Conservation (phyloP, 306 rosid genomes). For the Glycyrrhiza uralensis region DNA sequence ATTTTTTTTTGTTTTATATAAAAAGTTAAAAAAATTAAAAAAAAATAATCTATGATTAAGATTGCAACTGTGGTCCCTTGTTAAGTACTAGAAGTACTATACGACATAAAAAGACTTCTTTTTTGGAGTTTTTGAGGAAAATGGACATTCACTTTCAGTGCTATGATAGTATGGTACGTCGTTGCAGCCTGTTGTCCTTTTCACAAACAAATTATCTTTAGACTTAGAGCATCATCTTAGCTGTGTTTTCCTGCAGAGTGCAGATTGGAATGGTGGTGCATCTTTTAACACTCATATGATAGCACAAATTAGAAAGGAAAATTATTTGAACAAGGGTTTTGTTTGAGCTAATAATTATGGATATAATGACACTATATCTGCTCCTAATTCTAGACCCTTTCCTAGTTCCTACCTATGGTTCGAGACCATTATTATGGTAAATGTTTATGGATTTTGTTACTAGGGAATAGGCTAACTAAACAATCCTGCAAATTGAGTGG, state of each 20-base stretch:
- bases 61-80: neutral
- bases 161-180: neutral
- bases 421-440: neutral
- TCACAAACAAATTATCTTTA: neutral
- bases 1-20: too few relatives aligned
- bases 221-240: too few relatives aligned
- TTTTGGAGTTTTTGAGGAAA: neutral
- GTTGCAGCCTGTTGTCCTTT: neutral
- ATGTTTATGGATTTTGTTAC: neutral
- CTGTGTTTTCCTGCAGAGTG: neutral
- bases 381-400: neutral
- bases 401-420: neutral
- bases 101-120: neutral
- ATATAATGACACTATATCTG: too few relatives aligned
- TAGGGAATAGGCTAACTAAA: neutral
- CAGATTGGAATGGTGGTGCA: neutral
- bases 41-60: neutral
- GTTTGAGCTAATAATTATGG: too few relatives aligned
- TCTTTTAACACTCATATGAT: neutral
- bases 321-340: too few relatives aligned
- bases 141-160: neutral
- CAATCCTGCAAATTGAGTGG: neutral
- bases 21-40: neutral
- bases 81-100: neutral
- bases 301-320: neutral